Percentiles rank a stretch among this genome's conserved stretches.
Conservation (phyloP, 2,329 filamentous ascomycete genomes). For the Apiospora kogelbergensis region DNA sequence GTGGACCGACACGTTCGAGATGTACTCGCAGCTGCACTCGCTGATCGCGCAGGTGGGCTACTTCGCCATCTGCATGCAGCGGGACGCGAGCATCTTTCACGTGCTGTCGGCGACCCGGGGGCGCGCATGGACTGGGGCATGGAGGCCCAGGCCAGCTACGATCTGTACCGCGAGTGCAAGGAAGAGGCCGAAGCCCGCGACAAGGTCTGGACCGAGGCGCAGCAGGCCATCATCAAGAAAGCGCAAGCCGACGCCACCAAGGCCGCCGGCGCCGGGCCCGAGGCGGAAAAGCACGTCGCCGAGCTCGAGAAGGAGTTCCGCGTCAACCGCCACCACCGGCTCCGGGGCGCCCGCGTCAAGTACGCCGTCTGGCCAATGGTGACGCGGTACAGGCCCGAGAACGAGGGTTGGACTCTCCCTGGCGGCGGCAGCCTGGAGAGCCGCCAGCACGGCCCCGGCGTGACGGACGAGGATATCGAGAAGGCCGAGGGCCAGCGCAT, state of each 20-base stretch:
- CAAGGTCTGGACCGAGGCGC: conserved; percentile 14
- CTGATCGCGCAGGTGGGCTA: conserved; percentile 29
- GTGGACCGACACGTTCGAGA: conserved; percentile 11
- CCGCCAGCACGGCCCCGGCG: background rate
- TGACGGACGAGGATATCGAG: background rate
- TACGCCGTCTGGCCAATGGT: conserved; percentile 32
- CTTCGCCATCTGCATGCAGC: conserved; percentile 28
- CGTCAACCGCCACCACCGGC: conserved; percentile 21
- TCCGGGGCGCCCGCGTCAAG: conserved; percentile 32
- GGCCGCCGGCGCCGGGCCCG: background rate
- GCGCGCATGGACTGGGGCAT: conserved; percentile 27
- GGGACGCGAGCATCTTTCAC: conserved; percentile 30
- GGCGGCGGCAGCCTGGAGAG: conserved; percentile 13
- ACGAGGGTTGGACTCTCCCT: conserved; percentile 7
- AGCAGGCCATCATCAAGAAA: background rate
- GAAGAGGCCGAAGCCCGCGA: conserved; percentile 19
- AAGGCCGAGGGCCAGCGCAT: conserved; percentile 26
- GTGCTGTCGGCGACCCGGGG: conserved; percentile 30
- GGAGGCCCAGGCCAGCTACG: conserved; percentile 25
- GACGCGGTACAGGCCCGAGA: conserved; percentile 26
- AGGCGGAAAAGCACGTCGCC: conserved; percentile 9
- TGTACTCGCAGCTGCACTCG: conserved; percentile 27
- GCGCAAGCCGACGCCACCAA: background rate
- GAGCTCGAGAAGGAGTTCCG: conserved; percentile 14
- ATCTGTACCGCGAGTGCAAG: conserved; percentile 24